A percentile compares a stretch with the other conserved stretches of the same genome.
phyloP scores from a whole-genome alignment of 371 early-diverging fungal genomes.

The Lichtheimia corymbifera region DNA sequence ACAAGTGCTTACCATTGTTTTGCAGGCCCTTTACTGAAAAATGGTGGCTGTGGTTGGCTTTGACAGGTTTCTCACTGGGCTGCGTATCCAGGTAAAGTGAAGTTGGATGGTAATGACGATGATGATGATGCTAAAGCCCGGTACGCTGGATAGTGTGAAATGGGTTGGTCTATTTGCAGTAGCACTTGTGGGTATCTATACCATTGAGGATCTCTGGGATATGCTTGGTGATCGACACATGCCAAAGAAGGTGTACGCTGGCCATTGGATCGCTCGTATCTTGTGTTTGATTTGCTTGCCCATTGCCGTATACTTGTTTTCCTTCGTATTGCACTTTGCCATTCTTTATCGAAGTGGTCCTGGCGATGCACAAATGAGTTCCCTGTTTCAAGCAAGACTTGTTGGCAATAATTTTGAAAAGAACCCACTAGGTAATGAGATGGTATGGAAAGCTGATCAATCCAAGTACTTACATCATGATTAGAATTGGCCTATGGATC shows the following conservation, averaged over 20 bases:
- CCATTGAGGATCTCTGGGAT: constrained; percentile 93
- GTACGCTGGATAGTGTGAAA: constrained; percentile 77
- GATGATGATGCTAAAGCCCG: neutral
- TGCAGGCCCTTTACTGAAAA: constrained; percentile 73
- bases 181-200: constrained; percentile 94
- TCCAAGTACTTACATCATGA: neutral
- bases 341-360: constrained; percentile 86
- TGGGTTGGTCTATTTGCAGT: constrained; percentile 99
- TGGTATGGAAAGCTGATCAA: neutral
- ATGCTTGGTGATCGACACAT: constrained; percentile 85
- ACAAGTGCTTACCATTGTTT: neutral
- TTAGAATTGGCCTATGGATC: constrained; percentile 95
- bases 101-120: neutral
- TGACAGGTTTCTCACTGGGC: constrained; percentile 93
- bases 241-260: constrained; percentile 68
- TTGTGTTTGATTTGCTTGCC: constrained; percentile 89
- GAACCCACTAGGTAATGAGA: constrained; percentile 78
- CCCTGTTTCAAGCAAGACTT: constrained; percentile 96
- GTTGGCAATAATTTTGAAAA: constrained; percentile 77
- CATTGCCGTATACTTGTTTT: constrained; percentile 82
- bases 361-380: constrained; percentile 99
- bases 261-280: constrained; percentile 82
- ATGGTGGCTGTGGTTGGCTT: constrained; percentile 89
- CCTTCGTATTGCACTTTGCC: constrained; percentile 92
- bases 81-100: constrained; percentile 69